These are phyloP conservation scores for Ophiostoma montium DNA, from an alignment of 2,329 filamentous ascomycete species.

Conservation along the genomic window DNA sequence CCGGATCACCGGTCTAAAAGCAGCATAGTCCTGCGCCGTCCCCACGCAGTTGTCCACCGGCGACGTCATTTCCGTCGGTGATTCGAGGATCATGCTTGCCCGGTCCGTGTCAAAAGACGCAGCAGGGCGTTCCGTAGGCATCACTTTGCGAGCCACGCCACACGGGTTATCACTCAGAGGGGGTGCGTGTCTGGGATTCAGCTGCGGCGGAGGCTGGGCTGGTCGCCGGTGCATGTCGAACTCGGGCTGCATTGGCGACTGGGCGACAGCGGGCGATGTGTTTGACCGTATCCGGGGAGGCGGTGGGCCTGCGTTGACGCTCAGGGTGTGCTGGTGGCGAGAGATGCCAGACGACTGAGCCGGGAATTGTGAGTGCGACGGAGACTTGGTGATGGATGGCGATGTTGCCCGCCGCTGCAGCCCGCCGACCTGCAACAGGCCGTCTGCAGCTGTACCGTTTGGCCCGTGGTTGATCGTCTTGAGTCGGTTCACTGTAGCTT, in stretches of 20 bases:
- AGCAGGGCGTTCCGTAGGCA: conserved; percentile 1
- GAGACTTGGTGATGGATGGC: conserved; percentile 31
- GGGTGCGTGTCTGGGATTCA: conserved; percentile 1
- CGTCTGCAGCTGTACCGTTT: neutral
- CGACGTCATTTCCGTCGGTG: conserved; percentile 21
- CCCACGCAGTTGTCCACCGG: conserved; percentile 9
- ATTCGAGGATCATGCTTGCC: conserved; percentile 27
- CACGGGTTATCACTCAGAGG: conserved; percentile 13
- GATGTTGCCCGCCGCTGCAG: conserved; percentile 33
- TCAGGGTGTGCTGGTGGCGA: conserved; percentile 12
- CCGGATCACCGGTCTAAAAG: conserved; percentile 23
- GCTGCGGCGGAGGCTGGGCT: neutral
- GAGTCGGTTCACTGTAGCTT: conserved; percentile 44
- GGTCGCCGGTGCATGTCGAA: neutral
- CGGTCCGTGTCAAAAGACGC: conserved; percentile 22
- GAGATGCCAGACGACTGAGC: conserved; percentile 18
- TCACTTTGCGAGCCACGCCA: conserved; percentile 4
- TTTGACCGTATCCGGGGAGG: conserved; percentile 35
- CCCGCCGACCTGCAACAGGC: neutral
- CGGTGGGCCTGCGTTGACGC: neutral
- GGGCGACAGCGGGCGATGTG: conserved; percentile 25
- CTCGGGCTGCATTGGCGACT: conserved; percentile 21
- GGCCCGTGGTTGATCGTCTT: conserved; percentile 33
- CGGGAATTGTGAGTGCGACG: conserved; percentile 32
- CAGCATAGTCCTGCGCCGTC: conserved; percentile 10